phyloP scores from a whole-genome alignment of 1,284 basidiomycete genomes.

The Heimioporus retisporus region DNA sequence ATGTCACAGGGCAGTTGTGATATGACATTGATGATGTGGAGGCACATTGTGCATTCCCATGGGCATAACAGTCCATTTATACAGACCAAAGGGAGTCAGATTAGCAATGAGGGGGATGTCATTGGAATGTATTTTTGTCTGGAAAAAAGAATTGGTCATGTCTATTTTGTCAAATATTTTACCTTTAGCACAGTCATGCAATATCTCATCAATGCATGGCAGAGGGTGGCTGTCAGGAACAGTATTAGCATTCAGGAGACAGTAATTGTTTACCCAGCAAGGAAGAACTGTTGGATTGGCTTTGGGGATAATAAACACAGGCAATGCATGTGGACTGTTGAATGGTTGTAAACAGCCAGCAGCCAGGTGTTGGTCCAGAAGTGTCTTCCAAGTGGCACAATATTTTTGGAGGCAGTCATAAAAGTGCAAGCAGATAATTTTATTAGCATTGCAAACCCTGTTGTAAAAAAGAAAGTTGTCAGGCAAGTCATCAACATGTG shows the following conservation, averaged over 20 bases:
- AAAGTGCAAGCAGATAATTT: background rate
- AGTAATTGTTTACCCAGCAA: background rate
- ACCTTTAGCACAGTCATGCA: constrained; percentile 20
- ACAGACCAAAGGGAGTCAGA: constrained; percentile 39
- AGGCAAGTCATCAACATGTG: background rate
- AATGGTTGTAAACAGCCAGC: no score
- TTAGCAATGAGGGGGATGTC: constrained; percentile 26
- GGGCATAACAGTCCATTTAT: constrained; percentile 42
- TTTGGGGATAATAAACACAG: background rate
- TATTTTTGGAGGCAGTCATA: background rate
- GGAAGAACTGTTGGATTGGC: background rate
- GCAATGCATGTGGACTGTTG: background rate
- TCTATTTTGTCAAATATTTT: constrained; percentile 44
- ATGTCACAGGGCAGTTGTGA: constrained; percentile 22
- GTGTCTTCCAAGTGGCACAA: background rate
- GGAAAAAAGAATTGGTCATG: constrained; percentile 40
- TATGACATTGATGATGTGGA: constrained; percentile 27
- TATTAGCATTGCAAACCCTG: background rate
- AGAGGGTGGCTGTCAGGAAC: no score
- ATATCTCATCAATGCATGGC: no score
- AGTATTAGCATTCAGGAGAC: background rate
- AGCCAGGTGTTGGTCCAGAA: background rate
- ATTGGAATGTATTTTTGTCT: constrained; percentile 41
- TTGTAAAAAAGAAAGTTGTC: background rate
- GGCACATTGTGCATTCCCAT: constrained; percentile 38